Percentiles rank a stretch among this genome's conserved stretches.
These are phyloP conservation scores for Fusarium paranaense DNA, from an alignment of 2,329 filamentous ascomycete genomes.

Conservation along the genomic window DNA sequence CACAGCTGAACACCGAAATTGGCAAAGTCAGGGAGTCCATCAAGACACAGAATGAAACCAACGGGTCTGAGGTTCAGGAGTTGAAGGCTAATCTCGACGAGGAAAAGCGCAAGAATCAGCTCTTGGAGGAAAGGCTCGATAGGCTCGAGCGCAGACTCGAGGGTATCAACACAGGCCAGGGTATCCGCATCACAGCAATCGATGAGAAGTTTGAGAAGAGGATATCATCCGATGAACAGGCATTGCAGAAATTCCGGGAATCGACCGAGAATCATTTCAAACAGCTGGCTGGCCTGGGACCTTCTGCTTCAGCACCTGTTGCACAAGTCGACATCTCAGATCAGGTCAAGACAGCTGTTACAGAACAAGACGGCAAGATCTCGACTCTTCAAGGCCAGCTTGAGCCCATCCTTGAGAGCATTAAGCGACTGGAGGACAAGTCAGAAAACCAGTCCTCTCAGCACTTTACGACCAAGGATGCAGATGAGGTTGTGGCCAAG, in stretches of 20 bases:
- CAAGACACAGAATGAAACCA: background rate
- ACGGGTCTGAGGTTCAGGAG: slow-evolving; percentile 11
- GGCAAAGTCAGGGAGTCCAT: slow-evolving; percentile 17
- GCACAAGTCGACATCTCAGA: background rate
- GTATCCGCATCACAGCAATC: slow-evolving; percentile 1
- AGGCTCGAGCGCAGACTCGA: slow-evolving; percentile 43
- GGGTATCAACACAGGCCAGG: slow-evolving; percentile 12
- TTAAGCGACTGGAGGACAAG: slow-evolving; percentile 7
- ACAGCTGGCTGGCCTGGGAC: background rate
- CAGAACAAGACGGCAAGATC: slow-evolving; percentile 14
- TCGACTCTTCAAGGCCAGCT: slow-evolving; percentile 3
- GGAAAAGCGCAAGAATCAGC: slow-evolving; percentile 22
- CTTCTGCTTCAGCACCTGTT: background rate
- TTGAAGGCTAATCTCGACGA: slow-evolving; percentile 25
- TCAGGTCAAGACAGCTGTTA: slow-evolving; percentile 1
- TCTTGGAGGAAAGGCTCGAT: slow-evolving; percentile 27
- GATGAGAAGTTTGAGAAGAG: slow-evolving; percentile 9
- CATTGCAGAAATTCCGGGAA: background rate
- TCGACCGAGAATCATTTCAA: background rate
- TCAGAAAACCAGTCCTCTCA: background rate
- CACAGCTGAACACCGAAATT: slow-evolving; percentile 26
- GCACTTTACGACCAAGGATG: background rate
- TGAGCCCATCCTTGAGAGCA: background rate
- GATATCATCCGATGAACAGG: background rate
- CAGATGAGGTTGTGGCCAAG: background rate